Conservation (phyloP, 805 yeast species). For the Yarrowia alimentaria region DNA sequence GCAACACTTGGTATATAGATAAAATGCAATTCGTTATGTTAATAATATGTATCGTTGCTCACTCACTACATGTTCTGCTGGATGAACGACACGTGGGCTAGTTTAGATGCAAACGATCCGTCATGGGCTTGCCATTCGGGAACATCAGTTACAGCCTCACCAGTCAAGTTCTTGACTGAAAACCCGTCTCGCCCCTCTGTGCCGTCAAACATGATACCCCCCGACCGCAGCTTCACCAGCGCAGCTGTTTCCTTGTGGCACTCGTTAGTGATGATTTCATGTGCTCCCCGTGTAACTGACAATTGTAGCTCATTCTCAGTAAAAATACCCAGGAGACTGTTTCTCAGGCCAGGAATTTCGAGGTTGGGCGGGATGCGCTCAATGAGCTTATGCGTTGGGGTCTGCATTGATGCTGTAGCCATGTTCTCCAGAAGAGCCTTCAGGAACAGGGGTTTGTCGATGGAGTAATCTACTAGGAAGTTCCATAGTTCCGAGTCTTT, state of each 20-base stretch:
- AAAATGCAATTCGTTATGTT: neutral
- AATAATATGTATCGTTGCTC: neutral
- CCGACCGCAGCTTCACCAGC: constrained; percentile 6
- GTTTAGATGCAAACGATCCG: constrained; percentile 20
- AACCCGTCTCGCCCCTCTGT: neutral
- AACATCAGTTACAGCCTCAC: neutral
- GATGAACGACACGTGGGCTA: constrained; percentile 11
- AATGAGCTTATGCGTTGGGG: constrained; percentile 45
- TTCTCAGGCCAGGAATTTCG: constrained; percentile 63
- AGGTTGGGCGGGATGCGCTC: constrained; percentile 60
- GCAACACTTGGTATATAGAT: neutral
- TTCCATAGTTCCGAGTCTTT: constrained; percentile 81
- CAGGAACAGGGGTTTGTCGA: constrained; percentile 72
- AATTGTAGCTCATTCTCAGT: constrained; percentile 56
- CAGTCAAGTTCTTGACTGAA: constrained; percentile 3
- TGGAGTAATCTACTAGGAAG: constrained; percentile 65
- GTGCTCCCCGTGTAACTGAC: constrained; percentile 54
- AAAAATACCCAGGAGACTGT: constrained; percentile 59
- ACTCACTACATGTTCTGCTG: constrained; percentile 24
- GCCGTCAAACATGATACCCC: constrained; percentile 11
- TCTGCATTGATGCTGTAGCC: constrained; percentile 53
- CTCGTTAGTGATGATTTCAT: constrained; percentile 54
- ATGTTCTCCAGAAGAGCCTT: constrained; percentile 63
- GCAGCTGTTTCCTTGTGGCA: constrained; percentile 18
- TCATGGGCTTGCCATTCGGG: constrained; percentile 13